These are phyloP conservation scores for Omphalotus olearius DNA, from an alignment of 1,284 basidiomycete genomes.

Conservation along the genomic window DNA sequence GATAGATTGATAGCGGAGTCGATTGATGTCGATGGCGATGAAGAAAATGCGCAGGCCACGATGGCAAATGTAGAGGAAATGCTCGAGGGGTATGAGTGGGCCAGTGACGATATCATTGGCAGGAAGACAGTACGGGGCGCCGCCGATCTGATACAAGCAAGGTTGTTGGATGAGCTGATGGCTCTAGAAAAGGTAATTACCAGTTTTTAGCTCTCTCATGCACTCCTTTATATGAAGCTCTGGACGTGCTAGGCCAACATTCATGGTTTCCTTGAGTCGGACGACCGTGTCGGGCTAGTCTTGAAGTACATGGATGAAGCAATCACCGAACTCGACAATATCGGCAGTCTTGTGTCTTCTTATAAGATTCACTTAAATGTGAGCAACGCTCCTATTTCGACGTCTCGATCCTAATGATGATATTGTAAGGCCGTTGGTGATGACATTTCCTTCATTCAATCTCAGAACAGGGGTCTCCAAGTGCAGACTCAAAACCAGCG, in stretches of 20 bases:
- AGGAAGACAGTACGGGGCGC: slow-evolving; percentile 63
- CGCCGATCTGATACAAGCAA: slow-evolving; percentile 84
- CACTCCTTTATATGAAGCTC: background rate
- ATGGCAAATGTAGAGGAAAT: slow-evolving; percentile 95
- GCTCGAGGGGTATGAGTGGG: slow-evolving; percentile 98
- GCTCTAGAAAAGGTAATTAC: slow-evolving; percentile 85
- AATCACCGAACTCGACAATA: slow-evolving; percentile 78
- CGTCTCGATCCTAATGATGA: slow-evolving; percentile 3
- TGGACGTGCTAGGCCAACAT: slow-evolving; percentile 75
- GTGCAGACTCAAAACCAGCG: slow-evolving; percentile 97
- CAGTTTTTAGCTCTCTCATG: background rate
- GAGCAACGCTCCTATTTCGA: slow-evolving; percentile 23
- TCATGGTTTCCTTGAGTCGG: slow-evolving; percentile 94
- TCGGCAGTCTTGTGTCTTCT: slow-evolving; percentile 82
- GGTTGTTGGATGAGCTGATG: slow-evolving; percentile 82
- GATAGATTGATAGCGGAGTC: slow-evolving; percentile 69
- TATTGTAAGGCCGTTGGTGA: slow-evolving; percentile 77
- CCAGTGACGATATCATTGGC: slow-evolving; percentile 64
- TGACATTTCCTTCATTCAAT: slow-evolving; percentile 95
- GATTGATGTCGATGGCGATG: slow-evolving; percentile 56
- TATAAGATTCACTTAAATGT: slow-evolving; percentile 96
- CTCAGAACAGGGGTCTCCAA: slow-evolving; percentile 94
- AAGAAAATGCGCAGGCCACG: slow-evolving; percentile 75
- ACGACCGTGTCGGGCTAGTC: slow-evolving; percentile 83
- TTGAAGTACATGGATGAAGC: slow-evolving; percentile 88